These are phyloP conservation scores for Tuber borchii DNA, from an alignment of 495 filamentous ascomycete species.

Conservation along the genomic window DNA sequence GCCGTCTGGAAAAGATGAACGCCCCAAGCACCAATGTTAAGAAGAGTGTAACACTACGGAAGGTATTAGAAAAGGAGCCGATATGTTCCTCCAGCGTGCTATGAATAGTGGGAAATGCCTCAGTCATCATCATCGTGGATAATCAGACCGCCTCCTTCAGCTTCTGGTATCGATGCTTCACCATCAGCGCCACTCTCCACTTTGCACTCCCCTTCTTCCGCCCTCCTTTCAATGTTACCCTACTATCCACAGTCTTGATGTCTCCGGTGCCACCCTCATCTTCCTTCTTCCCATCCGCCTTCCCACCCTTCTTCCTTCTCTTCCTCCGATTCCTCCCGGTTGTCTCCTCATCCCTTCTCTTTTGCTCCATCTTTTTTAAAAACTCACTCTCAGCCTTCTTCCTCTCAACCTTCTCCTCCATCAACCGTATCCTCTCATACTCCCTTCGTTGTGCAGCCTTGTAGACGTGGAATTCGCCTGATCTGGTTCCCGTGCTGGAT, in stretches of 20 bases:
- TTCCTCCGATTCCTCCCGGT: slow-evolving; percentile 68
- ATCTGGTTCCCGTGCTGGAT: slow-evolving; percentile 79
- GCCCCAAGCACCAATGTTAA: neutral
- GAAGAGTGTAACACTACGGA: neutral
- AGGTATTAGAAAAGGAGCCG: neutral
- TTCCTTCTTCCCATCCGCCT: slow-evolving; percentile 48
- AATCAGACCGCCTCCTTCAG: slow-evolving; percentile 54
- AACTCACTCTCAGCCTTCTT: slow-evolving; percentile 64
- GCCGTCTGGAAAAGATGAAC: neutral
- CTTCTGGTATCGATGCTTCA: slow-evolving; percentile 35
- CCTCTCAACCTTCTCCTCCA: slow-evolving; percentile 74
- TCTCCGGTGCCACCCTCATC: slow-evolving; percentile 34
- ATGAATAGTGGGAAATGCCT: neutral
- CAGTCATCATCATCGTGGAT: slow-evolving; percentile 58
- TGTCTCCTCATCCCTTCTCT: slow-evolving; percentile 70
- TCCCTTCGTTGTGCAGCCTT: slow-evolving; percentile 85
- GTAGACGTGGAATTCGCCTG: slow-evolving; percentile 96
- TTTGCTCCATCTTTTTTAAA: slow-evolving; percentile 56
- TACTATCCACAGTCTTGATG: slow-evolving; percentile 7
- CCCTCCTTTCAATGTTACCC: neutral
- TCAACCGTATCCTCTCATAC: slow-evolving; percentile 77
- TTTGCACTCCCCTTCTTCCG: neutral
- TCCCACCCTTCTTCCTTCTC: slow-evolving; percentile 61
- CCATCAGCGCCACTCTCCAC: slow-evolving; percentile 23
- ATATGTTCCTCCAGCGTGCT: neutral